Percentiles rank a stretch among this genome's conserved stretches.
These are phyloP conservation scores for Backusella australiensis DNA, from an alignment of 192 early-diverging fungal species.

Conservation along the genomic window DNA sequence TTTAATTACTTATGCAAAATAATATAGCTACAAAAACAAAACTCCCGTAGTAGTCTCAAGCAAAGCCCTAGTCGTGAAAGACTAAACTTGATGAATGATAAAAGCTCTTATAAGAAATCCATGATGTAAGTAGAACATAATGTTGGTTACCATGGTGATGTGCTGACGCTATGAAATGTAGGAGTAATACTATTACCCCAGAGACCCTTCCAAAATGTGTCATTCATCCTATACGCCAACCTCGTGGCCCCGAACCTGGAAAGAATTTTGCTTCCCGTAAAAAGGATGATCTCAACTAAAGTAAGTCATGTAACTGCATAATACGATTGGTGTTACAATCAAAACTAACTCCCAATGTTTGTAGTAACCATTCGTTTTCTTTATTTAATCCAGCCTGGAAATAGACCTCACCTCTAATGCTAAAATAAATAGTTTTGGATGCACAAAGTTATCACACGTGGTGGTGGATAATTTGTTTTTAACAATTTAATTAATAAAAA, in stretches of 20 bases:
- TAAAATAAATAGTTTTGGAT: not conserved
- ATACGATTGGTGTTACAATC: not conserved
- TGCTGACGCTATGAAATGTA: not conserved
- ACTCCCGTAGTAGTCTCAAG: conserved; percentile 13
- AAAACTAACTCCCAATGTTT: not conserved
- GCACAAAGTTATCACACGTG: not conserved
- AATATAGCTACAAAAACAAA: conserved; percentile 13
- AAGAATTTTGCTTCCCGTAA: conserved; percentile 71
- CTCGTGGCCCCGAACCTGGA: conserved; percentile 67
- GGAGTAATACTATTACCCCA: conserved; percentile 13
- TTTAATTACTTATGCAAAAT: not conserved
- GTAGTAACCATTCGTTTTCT: not conserved
- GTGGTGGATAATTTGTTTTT: not conserved
- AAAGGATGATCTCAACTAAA: conserved; percentile 16
- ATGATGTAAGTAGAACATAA: conserved; percentile 26
- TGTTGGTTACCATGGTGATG: not conserved
- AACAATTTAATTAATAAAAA: not conserved
- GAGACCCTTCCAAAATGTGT: conserved; percentile 22
- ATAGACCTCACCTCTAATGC: not conserved
- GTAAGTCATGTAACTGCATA: not conserved
- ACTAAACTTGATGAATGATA: not conserved
- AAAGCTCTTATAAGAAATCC: conserved; percentile 30
- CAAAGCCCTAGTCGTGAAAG: conserved; percentile 38
- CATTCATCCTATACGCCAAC: conserved; percentile 72
- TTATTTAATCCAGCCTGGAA: not conserved